phyloP scores from a whole-genome alignment of 805 yeast genomes.

The Candida multigemmis region DNA sequence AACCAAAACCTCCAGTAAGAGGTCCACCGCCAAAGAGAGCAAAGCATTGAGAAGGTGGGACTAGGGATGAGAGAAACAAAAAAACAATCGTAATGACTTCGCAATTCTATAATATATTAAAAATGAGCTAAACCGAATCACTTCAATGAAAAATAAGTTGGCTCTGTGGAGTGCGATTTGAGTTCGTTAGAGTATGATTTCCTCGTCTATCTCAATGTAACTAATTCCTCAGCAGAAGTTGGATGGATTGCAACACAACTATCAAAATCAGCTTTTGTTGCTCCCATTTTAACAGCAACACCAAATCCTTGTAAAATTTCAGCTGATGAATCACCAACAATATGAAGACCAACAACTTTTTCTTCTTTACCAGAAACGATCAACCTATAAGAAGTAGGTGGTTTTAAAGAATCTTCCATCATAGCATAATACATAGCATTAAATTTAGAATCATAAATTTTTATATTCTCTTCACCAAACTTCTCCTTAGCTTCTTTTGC shows the following conservation, averaged over 20 bases:
- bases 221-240: constrained; percentile 95
- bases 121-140: too few relatives aligned
- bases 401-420: constrained; percentile 58
- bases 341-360: constrained; percentile 90
- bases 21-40: constrained; percentile 41
- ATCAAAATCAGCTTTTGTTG: constrained; percentile 93
- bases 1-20: constrained; percentile 66
- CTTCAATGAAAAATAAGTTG: too few relatives aligned
- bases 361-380: constrained; percentile 73
- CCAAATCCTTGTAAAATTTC: constrained; percentile 98
- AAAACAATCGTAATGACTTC: not conserved
- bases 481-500: constrained; percentile 70
- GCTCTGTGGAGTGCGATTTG: too few relatives aligned
- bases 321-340: constrained; percentile 84
- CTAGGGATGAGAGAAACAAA: too few relatives aligned
- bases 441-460: constrained; percentile 75
- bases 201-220: constrained; percentile 54
- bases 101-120: not conserved
- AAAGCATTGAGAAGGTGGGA: constrained; percentile 9
- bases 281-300: constrained; percentile 98
- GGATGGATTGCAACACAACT: constrained; percentile 97
- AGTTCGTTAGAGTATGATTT: too few relatives aligned
- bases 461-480: constrained; percentile 74
- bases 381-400: constrained; percentile 82
- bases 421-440: constrained; percentile 91